Conservation (phyloP, 495 filamentous ascomycete species). For the Thermothielavioides terrestris region DNA sequence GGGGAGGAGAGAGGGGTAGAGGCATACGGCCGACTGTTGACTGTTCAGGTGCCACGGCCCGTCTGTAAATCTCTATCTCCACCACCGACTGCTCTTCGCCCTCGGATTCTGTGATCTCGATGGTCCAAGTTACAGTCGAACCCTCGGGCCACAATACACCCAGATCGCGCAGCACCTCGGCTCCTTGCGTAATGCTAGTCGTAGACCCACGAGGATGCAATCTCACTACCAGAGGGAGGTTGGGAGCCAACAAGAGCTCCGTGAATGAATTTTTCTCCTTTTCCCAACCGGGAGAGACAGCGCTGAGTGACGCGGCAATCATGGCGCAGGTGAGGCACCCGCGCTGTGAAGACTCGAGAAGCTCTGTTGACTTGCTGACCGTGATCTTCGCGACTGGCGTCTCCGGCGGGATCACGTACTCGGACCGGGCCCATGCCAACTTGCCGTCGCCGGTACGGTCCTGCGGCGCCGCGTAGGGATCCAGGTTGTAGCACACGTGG, state of each 20-base stretch:
- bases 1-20: too few relatives aligned
- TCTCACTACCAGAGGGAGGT: constrained; percentile 6
- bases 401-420: not conserved
- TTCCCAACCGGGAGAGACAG: constrained; percentile 4
- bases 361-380: not conserved
- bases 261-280: not conserved
- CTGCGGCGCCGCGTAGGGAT: not conserved
- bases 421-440: not conserved
- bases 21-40: not conserved
- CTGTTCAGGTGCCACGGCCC: too few relatives aligned
- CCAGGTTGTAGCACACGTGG: not conserved
- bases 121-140: too few relatives aligned
- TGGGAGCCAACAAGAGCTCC: constrained; percentile 3
- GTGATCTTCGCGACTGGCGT: not conserved
- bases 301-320: not conserved
- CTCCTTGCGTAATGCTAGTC: not conserved
- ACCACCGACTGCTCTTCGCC: too few relatives aligned
- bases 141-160: too few relatives aligned
- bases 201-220: not conserved
- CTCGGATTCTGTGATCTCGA: too few relatives aligned
- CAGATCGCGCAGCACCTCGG: too few relatives aligned
- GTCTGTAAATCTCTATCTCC: too few relatives aligned
- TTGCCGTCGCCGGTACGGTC: not conserved
- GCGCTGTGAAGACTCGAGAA: not conserved
- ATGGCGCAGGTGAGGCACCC: constrained; percentile 6